These are phyloP conservation scores for Neonectria faginata DNA, from an alignment of 2,329 filamentous ascomycete genomes.

Conservation along the genomic window DNA sequence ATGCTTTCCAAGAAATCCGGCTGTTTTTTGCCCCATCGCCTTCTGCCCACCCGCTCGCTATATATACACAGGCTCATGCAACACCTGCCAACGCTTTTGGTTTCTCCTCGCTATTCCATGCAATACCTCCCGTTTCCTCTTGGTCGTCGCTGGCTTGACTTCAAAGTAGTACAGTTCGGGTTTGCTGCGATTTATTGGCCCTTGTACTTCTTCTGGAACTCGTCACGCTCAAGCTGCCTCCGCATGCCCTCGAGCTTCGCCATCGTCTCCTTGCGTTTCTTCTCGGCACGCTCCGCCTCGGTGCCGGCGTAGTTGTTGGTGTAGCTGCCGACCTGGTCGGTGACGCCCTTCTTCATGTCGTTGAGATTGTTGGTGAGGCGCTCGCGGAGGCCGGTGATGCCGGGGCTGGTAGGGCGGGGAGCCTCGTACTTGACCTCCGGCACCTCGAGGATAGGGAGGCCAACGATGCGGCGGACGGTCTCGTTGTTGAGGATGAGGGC, in stretches of 20 bases:
- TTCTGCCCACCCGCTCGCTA: constrained; percentile 16
- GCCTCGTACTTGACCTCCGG: constrained; percentile 50
- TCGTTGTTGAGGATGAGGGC: constrained; percentile 53
- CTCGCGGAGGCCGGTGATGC: constrained; percentile 46
- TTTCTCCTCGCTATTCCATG: constrained; percentile 6
- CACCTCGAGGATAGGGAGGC: constrained; percentile 52
- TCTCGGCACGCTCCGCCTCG: constrained; percentile 51
- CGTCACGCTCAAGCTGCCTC: constrained; percentile 51
- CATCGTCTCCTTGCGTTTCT: constrained; percentile 50
- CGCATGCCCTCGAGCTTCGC: constrained; percentile 52
- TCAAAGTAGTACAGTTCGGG: neutral
- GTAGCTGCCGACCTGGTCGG: constrained; percentile 49
- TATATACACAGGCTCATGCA: constrained; percentile 31
- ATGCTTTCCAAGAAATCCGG: constrained; percentile 5
- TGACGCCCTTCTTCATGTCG: constrained; percentile 54
- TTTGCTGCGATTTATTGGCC: constrained; percentile 23
- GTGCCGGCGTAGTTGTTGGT: constrained; percentile 50
- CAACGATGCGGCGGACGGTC: constrained; percentile 53
- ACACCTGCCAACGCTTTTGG: constrained; percentile 10
- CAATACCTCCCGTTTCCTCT: neutral
- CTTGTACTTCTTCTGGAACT: constrained; percentile 58
- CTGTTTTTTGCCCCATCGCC: neutral
- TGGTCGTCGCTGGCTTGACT: neutral
- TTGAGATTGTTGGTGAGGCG: constrained; percentile 50
- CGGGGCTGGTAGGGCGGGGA: constrained; percentile 45